phyloP scores from a whole-genome alignment of 345 rosid genomes.

The Pugionium cornutum region DNA sequence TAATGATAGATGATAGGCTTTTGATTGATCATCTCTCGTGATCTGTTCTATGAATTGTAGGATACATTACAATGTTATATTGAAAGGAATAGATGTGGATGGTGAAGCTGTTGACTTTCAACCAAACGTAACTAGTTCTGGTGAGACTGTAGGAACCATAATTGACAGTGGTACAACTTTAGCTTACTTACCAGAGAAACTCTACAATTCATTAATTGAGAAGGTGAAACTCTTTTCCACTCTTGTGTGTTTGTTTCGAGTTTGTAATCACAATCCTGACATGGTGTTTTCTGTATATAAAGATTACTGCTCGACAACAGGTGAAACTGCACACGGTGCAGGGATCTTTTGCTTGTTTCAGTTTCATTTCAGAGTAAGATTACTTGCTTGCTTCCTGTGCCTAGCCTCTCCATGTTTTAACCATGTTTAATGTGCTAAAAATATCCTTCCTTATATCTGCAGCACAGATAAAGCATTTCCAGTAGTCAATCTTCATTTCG shows the following conservation, averaged over 20 bases:
- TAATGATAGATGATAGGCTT: slow-evolving; percentile 4
- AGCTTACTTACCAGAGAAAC: slow-evolving; percentile 69
- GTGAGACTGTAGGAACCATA: slow-evolving; percentile 62
- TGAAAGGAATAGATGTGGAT: slow-evolving; percentile 78
- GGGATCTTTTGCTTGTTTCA: slow-evolving; percentile 66
- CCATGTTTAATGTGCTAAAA: slow-evolving; percentile 18
- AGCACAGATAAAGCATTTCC: slow-evolving; percentile 81
- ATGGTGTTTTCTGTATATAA: slow-evolving; percentile 10
- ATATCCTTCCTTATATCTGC: slow-evolving; percentile 42
- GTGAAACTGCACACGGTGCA: slow-evolving; percentile 61
- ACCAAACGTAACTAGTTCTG: slow-evolving; percentile 41
- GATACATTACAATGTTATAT: slow-evolving; percentile 78
- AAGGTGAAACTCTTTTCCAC: slow-evolving; percentile 45
- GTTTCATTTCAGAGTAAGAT: slow-evolving; percentile 60
- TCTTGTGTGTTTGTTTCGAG: slow-evolving; percentile 5
- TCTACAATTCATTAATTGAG: slow-evolving; percentile 54
- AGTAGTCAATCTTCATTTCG: slow-evolving; percentile 59
- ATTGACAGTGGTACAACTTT: slow-evolving; percentile 95
- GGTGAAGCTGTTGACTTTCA: slow-evolving; percentile 56
- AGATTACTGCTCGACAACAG: slow-evolving; percentile 61
- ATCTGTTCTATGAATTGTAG: slow-evolving; percentile 45
- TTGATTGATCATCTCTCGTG: slow-evolving; percentile 2
- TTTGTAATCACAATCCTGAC: slow-evolving; percentile 22
- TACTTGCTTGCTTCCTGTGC: slow-evolving; percentile 17
- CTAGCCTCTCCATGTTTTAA: background rate